Conservation (phyloP, 495 filamentous ascomycete genomes). For the Patellaria atrata region DNA sequence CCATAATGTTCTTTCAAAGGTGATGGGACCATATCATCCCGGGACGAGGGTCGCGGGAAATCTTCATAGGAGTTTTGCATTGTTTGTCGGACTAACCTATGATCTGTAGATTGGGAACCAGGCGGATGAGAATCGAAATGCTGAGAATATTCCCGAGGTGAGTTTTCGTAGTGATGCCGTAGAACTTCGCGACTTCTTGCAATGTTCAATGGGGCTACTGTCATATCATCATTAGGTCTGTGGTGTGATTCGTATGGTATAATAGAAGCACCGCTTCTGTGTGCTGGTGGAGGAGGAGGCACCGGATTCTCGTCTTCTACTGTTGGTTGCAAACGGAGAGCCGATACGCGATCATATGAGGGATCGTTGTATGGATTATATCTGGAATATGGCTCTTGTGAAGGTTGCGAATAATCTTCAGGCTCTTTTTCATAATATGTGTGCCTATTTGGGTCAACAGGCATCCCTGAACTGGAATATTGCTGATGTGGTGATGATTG, state of each 20-base stretch:
- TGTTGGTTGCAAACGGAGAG: constrained; percentile 21
- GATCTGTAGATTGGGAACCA: constrained; percentile 4
- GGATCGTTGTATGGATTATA: constrained; percentile 6
- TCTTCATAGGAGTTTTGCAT: too few relatives aligned
- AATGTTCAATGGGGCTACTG: constrained; percentile 18
- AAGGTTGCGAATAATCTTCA: constrained; percentile 2
- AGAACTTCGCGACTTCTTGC: constrained; percentile 12
- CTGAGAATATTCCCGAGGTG: constrained; percentile 11
- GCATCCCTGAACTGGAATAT: too few relatives aligned
- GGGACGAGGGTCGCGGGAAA: constrained; percentile 16
- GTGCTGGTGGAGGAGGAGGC: constrained; percentile 28
- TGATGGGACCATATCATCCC: constrained; percentile 16
- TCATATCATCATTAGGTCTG: constrained; percentile 12
- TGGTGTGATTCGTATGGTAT: constrained; percentile 11
- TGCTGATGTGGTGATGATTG: too few relatives aligned
- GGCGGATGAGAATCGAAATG: constrained; percentile 13
- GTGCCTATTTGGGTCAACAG: too few relatives aligned
- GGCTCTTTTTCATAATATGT: too few relatives aligned
- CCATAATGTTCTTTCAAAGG: constrained; percentile 11
- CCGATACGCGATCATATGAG: constrained; percentile 2
- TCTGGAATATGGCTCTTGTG: too few relatives aligned
- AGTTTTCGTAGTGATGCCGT: constrained; percentile 2
- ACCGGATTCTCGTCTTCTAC: constrained; percentile 20
- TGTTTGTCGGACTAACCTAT: too few relatives aligned
- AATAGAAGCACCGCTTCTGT: constrained; percentile 24